Percentiles rank a stretch among this genome's conserved stretches.
Conservation (phyloP, 345 rosid species). For the Arabidopsis suecica region DNA sequence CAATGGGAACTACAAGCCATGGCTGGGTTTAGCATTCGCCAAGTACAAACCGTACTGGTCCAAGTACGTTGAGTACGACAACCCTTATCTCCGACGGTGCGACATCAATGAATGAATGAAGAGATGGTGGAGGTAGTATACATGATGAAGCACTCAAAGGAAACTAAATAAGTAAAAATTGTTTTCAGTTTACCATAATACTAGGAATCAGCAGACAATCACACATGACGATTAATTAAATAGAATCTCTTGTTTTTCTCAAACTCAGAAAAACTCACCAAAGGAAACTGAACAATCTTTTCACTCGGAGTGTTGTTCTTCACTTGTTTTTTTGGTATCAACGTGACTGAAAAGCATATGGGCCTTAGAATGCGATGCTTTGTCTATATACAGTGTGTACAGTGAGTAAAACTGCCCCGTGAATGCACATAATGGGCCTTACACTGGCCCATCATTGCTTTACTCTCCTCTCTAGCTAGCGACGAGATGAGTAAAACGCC, state of each 20-base stretch:
- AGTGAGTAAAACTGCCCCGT: background rate
- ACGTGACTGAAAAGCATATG: background rate
- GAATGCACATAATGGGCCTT: conserved; percentile 1
- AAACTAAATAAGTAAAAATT: background rate
- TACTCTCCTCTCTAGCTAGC: background rate
- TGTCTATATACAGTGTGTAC: too few species aligned
- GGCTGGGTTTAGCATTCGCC: conserved; percentile 88
- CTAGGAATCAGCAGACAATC: background rate
- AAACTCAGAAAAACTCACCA: background rate
- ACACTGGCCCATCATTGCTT: background rate
- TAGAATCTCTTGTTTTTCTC: background rate
- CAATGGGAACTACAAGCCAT: conserved; percentile 98
- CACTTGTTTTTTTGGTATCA: background rate
- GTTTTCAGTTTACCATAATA: background rate
- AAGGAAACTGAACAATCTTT: background rate
- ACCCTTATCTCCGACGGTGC: conserved; percentile 75
- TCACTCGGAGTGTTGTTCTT: too few species aligned
- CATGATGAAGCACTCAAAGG: background rate
- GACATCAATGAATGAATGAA: conserved; percentile 48
- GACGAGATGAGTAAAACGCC: background rate
- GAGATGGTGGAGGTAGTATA: background rate
- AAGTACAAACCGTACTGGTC: conserved; percentile 94
- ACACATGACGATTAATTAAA: background rate
- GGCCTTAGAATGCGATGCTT: background rate
- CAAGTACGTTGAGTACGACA: conserved; percentile 69